These are phyloP conservation scores for Kurtzmaniella quercitrusa DNA, from an alignment of 1,139 yeast species.

Conservation along the genomic window DNA sequence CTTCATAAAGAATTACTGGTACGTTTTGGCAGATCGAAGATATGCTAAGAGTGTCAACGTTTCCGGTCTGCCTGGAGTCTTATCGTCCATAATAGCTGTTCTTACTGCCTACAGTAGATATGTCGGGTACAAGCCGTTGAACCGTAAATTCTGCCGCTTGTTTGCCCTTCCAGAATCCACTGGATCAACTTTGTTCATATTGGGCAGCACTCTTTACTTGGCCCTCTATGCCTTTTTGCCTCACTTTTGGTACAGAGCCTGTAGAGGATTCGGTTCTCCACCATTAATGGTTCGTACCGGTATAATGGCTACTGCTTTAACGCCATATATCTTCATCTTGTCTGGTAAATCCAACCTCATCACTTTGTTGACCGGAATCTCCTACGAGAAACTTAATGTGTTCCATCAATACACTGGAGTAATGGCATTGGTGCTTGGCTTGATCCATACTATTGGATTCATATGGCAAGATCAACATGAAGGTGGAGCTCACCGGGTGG, in stretches of 20 bases:
- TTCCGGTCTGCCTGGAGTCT: constrained; percentile 9
- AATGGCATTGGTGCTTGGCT: constrained; percentile 41
- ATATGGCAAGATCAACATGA: constrained; percentile 42
- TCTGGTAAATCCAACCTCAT: constrained; percentile 53
- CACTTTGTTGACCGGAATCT: constrained; percentile 48
- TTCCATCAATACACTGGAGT: constrained; percentile 50
- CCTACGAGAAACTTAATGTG: constrained; percentile 52
- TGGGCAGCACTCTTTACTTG: constrained; percentile 40
- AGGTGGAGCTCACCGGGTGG: constrained; percentile 40
- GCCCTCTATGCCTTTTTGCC: constrained; percentile 46
- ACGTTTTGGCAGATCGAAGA: constrained; percentile 28
- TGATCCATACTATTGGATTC: constrained; percentile 56
- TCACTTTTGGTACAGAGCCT: constrained; percentile 52
- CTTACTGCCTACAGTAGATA: constrained; percentile 39
- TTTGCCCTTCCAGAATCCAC: constrained; percentile 51
- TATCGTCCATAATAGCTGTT: constrained; percentile 23
- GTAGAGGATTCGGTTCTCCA: constrained; percentile 60
- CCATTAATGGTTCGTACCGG: constrained; percentile 59
- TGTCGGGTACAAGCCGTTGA: constrained; percentile 47
- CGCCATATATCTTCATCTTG: constrained; percentile 48
- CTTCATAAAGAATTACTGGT: constrained; percentile 35
- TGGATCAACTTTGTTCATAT: constrained; percentile 42
- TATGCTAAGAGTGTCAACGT: constrained; percentile 13
- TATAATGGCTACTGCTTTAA: constrained; percentile 47
- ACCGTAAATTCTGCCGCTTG: constrained; percentile 26